phyloP scores from a whole-genome alignment of 169 alveolate genomes.

The Babesia ovata region DNA sequence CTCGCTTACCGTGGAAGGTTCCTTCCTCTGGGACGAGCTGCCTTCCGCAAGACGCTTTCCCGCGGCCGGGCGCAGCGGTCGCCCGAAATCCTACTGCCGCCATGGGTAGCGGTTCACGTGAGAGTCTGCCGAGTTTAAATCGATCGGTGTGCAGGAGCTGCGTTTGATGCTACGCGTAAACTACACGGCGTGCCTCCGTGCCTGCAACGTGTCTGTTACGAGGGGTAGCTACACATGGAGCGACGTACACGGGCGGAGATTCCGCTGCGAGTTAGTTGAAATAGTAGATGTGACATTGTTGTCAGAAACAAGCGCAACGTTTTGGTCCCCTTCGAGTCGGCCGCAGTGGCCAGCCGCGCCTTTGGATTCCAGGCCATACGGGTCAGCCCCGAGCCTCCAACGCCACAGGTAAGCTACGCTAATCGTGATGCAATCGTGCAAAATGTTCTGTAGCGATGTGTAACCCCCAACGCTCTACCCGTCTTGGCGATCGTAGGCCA shows the following conservation, averaged over 20 bases:
- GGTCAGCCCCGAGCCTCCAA: conserved; percentile 75
- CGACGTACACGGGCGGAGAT: conserved; percentile 74
- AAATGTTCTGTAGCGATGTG: conserved; percentile 9
- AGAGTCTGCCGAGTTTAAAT: background rate
- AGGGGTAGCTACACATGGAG: conserved; percentile 73
- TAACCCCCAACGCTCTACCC: conserved; percentile 59
- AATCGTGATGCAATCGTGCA: background rate
- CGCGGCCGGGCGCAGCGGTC: conserved; percentile 75
- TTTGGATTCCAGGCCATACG: conserved; percentile 74
- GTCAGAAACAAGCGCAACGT: conserved; percentile 73
- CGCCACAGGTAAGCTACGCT: conserved; percentile 53
- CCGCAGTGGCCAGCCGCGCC: conserved; percentile 74
- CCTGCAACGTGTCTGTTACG: conserved; percentile 69
- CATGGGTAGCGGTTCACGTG: conserved; percentile 72
- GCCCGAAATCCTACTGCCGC: conserved; percentile 78
- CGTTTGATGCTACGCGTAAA: conserved; percentile 72
- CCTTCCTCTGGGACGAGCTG: conserved; percentile 75
- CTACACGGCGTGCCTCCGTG: conserved; percentile 69
- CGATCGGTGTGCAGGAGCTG: conserved; percentile 58
- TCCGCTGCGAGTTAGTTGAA: conserved; percentile 62
- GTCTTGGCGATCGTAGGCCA: conserved; percentile 84
- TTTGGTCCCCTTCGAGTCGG: conserved; percentile 73
- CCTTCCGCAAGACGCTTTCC: conserved; percentile 70
- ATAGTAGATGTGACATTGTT: background rate
- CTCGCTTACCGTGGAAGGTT: conserved; percentile 71